These are phyloP conservation scores for Colletotrichum sp. DNA, from an alignment of 2,329 filamentous ascomycete genomes.

Conservation along the genomic window DNA sequence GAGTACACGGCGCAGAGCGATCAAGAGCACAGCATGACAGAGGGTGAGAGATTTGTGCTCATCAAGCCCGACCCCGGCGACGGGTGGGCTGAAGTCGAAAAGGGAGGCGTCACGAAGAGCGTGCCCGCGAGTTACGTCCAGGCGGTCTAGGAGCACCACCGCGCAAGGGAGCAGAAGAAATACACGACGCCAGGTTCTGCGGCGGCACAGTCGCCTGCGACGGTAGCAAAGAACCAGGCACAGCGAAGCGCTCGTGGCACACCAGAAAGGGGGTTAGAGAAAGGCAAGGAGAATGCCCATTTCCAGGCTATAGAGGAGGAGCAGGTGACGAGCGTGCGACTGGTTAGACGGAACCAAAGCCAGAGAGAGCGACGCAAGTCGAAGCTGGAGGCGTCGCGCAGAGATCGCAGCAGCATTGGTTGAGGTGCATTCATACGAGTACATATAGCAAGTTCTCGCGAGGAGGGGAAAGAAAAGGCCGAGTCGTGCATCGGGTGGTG, in stretches of 20 bases:
- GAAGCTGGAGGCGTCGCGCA: neutral
- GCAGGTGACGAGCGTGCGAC: slow-evolving; percentile 19
- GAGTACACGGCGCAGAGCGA: slow-evolving; percentile 88
- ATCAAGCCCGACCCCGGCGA: slow-evolving; percentile 88
- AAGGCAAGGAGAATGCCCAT: neutral
- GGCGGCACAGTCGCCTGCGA: neutral
- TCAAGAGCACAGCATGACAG: slow-evolving; percentile 85
- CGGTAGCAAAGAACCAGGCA: neutral
- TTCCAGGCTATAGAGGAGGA: neutral
- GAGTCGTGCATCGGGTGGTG: neutral
- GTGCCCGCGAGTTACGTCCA: slow-evolving; percentile 95
- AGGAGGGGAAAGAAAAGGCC: neutral
- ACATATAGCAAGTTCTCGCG: neutral
- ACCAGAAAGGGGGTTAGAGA: neutral
- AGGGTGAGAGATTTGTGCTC: slow-evolving; percentile 91
- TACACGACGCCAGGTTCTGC: neutral
- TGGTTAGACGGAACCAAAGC: slow-evolving; percentile 16
- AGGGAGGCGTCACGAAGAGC: slow-evolving; percentile 82
- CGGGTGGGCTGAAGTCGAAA: slow-evolving; percentile 97
- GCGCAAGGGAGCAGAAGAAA: neutral
- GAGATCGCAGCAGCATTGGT: slow-evolving; percentile 6
- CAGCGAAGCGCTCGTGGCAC: neutral
- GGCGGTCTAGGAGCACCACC: slow-evolving; percentile 57
- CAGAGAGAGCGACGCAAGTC: slow-evolving; percentile 18
- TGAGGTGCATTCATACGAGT: slow-evolving; percentile 12